Percentiles rank a stretch among this genome's conserved stretches.
These are phyloP conservation scores for Boletus barrowsii DNA, from an alignment of 768 basidiomycete species.

Conservation along the genomic window DNA sequence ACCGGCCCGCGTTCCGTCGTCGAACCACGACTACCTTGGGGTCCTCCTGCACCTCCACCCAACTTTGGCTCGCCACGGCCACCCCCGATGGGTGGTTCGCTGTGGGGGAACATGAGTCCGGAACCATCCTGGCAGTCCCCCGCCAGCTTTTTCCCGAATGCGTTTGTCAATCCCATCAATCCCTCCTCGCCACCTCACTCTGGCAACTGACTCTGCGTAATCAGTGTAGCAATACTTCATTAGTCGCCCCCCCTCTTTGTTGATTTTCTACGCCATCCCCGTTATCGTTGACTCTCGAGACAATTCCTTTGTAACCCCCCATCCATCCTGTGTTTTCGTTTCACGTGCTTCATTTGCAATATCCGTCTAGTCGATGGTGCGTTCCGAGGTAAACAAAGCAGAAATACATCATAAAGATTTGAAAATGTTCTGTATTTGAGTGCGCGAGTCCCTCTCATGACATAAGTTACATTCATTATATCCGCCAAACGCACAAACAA, in stretches of 20 bases:
- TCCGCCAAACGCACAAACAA: not conserved
- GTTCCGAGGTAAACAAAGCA: constrained; percentile 27
- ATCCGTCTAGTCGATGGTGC: constrained; percentile 14
- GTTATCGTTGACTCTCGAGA: constrained; percentile 10
- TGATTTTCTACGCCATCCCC: not conserved
- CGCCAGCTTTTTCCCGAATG: constrained; percentile 43
- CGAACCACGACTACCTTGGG: constrained; percentile 47
- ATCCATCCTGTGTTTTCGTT: not conserved
- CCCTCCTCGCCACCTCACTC: constrained; percentile 47
- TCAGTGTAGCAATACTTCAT: constrained; percentile 21
- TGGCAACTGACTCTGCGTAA: constrained; percentile 28
- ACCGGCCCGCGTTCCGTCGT: constrained; percentile 45
- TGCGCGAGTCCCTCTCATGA: not conserved
- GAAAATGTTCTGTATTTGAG: constrained; percentile 16
- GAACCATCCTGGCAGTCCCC: constrained; percentile 51
- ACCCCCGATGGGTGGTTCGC: constrained; percentile 31
- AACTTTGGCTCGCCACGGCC: constrained; percentile 36
- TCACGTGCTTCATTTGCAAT: constrained; percentile 29
- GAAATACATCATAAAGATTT: constrained; percentile 40
- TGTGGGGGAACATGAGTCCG: constrained; percentile 43
- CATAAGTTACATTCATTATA: not conserved
- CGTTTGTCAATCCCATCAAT: constrained; percentile 47
- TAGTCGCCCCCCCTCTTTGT: constrained; percentile 5
- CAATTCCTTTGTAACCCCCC: constrained; percentile 7
- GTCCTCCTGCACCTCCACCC: constrained; percentile 34